Base-by-base conservation (phyloP, 345 rosid genomes). In the Ceriops tagal region DNA sequence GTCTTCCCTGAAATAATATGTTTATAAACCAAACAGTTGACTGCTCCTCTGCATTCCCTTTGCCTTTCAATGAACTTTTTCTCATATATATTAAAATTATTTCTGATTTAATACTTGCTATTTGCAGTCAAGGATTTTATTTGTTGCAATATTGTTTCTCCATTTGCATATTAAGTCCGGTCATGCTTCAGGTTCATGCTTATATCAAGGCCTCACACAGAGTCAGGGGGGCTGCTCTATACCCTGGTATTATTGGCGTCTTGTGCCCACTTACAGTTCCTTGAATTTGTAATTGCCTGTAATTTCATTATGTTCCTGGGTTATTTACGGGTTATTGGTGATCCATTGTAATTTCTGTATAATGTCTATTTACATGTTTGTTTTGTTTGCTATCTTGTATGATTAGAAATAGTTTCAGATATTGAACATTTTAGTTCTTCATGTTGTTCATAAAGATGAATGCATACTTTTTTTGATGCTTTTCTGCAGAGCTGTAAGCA, bases 221-320 rank as follows among this genome's bases (percentile, higher is more conserved):
- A 91, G 43, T 92, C 96, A 1, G 98, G 98, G 76, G 49, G 49
- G 49, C 67, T 88, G 67, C 98, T 93, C 62, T 91, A 89, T 75
- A 91, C 96, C 56, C 72, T 88, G 80, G 98, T 93, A 88, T 53
- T 80, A 55, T 66, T 57, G 8, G 31, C 21, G 20, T 47, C 15
- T 24, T 34, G 2, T 27, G 31, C 26, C 31, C 30, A 18, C 53
- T 28, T 18, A 28, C 16, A 43, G n/a, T 46, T 59, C 5, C 15
- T 32, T 62, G 49, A 5, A 61, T 60, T 31, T 51, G 7, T 37
- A 32, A 37, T 61, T 61, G 30, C 58, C 21, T 58, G 47, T 68
- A 60, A 21, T 30, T 68, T 68, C 7, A 24, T 27, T 53, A 0
- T 39, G 47, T 39, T 11, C 47, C 3, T 9, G 15, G 16, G 15